Evolutionary conservation across 805 yeast genomes (phyloP), one percentile per base, ranked within the genome.

Genomic region (Jamesozyma piceae): DNA sequence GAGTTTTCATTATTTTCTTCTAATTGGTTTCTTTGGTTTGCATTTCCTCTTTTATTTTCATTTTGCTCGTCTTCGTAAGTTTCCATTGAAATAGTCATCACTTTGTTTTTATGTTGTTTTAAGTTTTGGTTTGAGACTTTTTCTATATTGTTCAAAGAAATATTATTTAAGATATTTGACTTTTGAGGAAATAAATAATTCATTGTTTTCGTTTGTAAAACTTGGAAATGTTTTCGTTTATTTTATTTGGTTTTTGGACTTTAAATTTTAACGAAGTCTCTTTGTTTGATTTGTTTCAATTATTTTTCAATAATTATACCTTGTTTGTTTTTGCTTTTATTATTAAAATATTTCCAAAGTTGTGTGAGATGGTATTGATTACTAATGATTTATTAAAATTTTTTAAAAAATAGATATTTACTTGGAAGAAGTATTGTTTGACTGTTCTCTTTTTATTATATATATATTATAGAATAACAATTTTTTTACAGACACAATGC

Each of bases 131-230:
- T 32, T 22, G 20, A n/a, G 6, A 14, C 20, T 19, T 41, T 41
- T 14, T 31, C 36, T 19, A 31, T 18, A 18, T 15, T 41, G 15
- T 41, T 41, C 18, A 42, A 42, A 20, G 41, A 32, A 24, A 42
- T 42, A 15, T 37, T 31, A 32, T 38, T 38, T 20, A 37, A n/a
- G 13, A 37, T 34, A 5, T 22, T 19, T 34, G 29, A 17, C 4
- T 33, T 44, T 37, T 38, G 32, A 20, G 39, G 10, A 30, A 13
- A 27, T 15, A 28, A 20, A 19, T 3, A 11, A 37, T 28, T 22
- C 39, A 37, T 37, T 18, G 21, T 37, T 27, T 28, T 24, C 14
- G 3, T 18, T 9, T 6, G n/a, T 30, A 13, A n/a, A 9, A 9
- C 13, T 30, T 30, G 15, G 9, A 33, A 31, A 31, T 31, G n/a